Evolutionary conservation across 139 green algal species (phyloP), one percentile per base, ranked within the genome.

Genomic region (Picochlorum sp.): DNA sequence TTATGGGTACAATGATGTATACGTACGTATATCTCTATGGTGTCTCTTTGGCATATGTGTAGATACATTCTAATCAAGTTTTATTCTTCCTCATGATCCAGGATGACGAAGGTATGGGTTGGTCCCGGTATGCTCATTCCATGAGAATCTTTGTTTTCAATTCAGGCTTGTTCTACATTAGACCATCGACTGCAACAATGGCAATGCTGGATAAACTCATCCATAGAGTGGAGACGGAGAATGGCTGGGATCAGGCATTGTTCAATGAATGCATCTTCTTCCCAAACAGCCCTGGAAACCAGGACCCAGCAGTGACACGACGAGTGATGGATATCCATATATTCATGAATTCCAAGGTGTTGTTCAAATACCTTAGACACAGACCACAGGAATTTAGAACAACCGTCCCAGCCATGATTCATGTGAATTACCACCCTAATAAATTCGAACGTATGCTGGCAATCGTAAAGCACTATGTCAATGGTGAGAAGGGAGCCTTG

Each of bases 131-230:
- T 62, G 83, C 84, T 7, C 86, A 90, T 78, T 87, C 82, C 45
- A 89, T 92, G 80, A 78, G 82, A 49, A 72, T 89, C 16, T 92
- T 92, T 67, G 81, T 82, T 28, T 71, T 92, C 55, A 90, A 92
- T 77, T 73, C 60, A 6, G 85, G 85, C 6, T 70, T 88, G 28
- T 92, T 87, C 67, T 89, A 86, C 69, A 70, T 88, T 5, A 64
- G 70, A 31, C 66, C 76, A n/a, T 84, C 76, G 18, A 34, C 31
- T 3, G 74, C 75, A 11, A 57, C 81, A 5, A 65, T 85, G 2
- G 56, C 69, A 14, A 70, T 89, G 15, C 75, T 90, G 70, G 74
- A 87, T 51, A 71, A 76, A 26, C 73, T 89, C 38, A 71, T 76
- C 14, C 54, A 79, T 45, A 70, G 77, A 1, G 62, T 83, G 9